These are phyloP conservation scores for Paxillus involutus DNA, from an alignment of 768 basidiomycete genomes.

Conservation along the genomic window DNA sequence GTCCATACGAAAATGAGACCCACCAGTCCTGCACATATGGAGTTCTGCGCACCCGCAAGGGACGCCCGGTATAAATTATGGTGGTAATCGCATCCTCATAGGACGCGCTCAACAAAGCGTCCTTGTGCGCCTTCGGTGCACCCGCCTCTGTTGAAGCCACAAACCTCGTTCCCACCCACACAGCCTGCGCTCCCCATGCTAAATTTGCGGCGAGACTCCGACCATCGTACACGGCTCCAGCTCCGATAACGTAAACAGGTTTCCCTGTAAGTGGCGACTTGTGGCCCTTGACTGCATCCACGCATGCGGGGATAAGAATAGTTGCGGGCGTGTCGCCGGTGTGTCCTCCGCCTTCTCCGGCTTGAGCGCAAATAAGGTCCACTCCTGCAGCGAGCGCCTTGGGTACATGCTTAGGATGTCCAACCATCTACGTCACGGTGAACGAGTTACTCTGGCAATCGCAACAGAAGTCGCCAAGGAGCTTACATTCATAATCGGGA, in stretches of 20 bases:
- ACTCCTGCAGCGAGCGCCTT: slow-evolving; percentile 84
- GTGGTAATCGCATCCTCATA: slow-evolving; percentile 82
- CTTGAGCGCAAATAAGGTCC: slow-evolving; percentile 93
- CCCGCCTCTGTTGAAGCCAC: slow-evolving; percentile 80
- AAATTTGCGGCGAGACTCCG: slow-evolving; percentile 85
- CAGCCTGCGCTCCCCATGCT: slow-evolving; percentile 85
- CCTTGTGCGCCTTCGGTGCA: slow-evolving; percentile 85
- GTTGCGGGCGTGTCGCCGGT: slow-evolving; percentile 84
- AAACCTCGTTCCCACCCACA: slow-evolving; percentile 90
- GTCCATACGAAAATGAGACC: slow-evolving; percentile 14
- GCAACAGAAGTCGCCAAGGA: neutral
- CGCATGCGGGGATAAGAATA: slow-evolving; percentile 88
- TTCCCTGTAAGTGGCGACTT: slow-evolving; percentile 79
- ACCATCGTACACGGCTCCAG: slow-evolving; percentile 90
- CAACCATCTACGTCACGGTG: slow-evolving; percentile 62
- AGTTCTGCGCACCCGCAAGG: slow-evolving; percentile 81
- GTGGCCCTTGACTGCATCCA: slow-evolving; percentile 77
- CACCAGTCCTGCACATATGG: slow-evolving; percentile 86
- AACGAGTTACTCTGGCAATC: neutral
- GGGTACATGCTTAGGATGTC: slow-evolving; percentile 87
- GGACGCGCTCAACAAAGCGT: slow-evolving; percentile 65
- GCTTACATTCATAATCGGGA: slow-evolving; percentile 82
- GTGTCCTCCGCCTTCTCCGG: slow-evolving; percentile 87
- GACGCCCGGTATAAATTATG: slow-evolving; percentile 88
- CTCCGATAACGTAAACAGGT: slow-evolving; percentile 86